Percentiles rank a stretch among this genome's conserved stretches.
These are phyloP conservation scores for Aspergillus sp. DNA, from an alignment of 2,329 filamentous ascomycete genomes.

Conservation along the genomic window DNA sequence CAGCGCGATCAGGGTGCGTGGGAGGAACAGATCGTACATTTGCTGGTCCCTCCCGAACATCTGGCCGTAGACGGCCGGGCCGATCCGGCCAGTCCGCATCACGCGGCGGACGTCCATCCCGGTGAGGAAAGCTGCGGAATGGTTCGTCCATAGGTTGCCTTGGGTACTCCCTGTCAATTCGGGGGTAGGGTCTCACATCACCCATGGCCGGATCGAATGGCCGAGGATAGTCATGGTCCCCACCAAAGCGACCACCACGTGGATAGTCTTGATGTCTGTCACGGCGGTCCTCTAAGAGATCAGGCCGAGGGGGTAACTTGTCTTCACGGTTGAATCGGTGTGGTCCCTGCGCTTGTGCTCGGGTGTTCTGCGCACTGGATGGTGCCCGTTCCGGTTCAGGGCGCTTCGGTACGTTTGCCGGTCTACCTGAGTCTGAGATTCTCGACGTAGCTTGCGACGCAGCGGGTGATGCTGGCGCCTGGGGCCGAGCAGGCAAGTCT, in stretches of 20 bases:
- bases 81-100: constrained; percentile 45
- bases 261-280: constrained; percentile 43
- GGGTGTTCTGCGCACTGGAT: constrained; percentile 27
- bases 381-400: constrained; percentile 41
- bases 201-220: constrained; percentile 37
- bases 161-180: constrained; percentile 40
- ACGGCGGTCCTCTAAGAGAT: constrained; percentile 42
- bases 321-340: constrained; percentile 43
- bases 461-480: constrained; percentile 21
- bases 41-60: constrained; percentile 30
- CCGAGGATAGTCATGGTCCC: constrained; percentile 40
- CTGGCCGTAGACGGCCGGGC: constrained; percentile 34
- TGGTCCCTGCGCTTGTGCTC: constrained; percentile 40
- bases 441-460: constrained; percentile 31
- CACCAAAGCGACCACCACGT: constrained; percentile 39
- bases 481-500: constrained; percentile 19
- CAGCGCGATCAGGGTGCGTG: constrained; percentile 37
- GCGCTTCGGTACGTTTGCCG: constrained; percentile 39
- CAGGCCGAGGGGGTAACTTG: constrained; percentile 41
- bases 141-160: constrained; percentile 42
- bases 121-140: constrained; percentile 39
- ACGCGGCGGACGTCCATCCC: constrained; percentile 36
- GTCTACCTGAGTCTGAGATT: constrained; percentile 32
- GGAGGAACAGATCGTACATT: constrained; percentile 29
- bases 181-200: constrained; percentile 40